phyloP scores from a whole-genome alignment of 2,329 filamentous ascomycete genomes.

The Paecilomyces formosus region DNA sequence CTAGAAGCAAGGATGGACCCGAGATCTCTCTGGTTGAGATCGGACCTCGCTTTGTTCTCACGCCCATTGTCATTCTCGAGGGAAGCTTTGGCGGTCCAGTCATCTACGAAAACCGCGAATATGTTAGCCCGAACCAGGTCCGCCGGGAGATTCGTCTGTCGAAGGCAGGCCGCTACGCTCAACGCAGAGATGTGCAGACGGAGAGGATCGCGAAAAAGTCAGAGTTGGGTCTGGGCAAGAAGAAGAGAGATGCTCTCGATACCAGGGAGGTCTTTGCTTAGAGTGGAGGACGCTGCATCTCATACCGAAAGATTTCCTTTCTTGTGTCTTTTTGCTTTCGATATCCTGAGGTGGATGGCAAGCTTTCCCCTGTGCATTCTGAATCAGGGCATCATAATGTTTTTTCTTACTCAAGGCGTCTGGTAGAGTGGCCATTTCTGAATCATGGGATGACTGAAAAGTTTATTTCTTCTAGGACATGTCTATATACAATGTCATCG shows the following conservation, averaged over 20 bases:
- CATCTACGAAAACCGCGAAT: conserved; percentile 97
- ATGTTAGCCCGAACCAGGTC: conserved; percentile 92
- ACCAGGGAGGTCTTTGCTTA: conserved; percentile 69
- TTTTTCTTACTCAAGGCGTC: conserved; percentile 26
- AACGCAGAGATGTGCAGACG: conserved; percentile 63
- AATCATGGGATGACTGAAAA: conserved; percentile 2
- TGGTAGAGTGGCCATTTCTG: conserved; percentile 12
- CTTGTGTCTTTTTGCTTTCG: conserved; percentile 15
- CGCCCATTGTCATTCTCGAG: conserved; percentile 90
- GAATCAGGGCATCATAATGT: conserved; percentile 20
- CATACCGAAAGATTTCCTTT: conserved; percentile 10
- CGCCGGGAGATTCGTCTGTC: conserved; percentile 68
- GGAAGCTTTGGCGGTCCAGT: conserved; percentile 92
- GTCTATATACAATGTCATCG: background rate
- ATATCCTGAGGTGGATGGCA: conserved; percentile 21
- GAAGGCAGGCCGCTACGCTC: conserved; percentile 72
- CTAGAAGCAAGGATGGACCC: conserved; percentile 47
- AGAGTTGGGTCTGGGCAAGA: conserved; percentile 64
- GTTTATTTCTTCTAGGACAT: background rate
- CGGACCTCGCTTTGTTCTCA: conserved; percentile 85
- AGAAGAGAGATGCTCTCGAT: conserved; percentile 64
- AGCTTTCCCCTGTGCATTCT: conserved; percentile 19
- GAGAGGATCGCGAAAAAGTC: conserved; percentile 68
- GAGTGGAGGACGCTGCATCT: conserved; percentile 10
- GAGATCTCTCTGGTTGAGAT: conserved; percentile 86